Evolutionary conservation across 495 filamentous ascomycete species (phyloP), one percentile per base, ranked within the genome.

Genomic region (Aspergillus baeticus): DNA sequence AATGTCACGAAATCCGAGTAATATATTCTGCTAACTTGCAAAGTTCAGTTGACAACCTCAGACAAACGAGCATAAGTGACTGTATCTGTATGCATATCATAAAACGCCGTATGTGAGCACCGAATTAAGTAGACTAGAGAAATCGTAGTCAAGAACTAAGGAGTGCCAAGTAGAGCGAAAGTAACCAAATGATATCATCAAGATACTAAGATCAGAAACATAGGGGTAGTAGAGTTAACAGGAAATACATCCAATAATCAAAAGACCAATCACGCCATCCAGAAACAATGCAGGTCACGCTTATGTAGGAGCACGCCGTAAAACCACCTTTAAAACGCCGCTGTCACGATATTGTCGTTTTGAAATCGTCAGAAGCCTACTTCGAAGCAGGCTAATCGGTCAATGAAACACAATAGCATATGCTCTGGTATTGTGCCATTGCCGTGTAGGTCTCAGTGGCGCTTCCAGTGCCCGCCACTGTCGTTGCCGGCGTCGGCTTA

Each of bases 401-500:
- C 59, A 75, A 59, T 41, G 71, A 72, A 14, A 69, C 60, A 61
- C 76, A 78, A 51, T 75, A 77, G 58, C 76, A 78, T 14, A 74
- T 63, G 11, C 67, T 74, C 35, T 69, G 65, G 47, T 69, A 75
- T 44, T 70, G 63, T 48, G 72, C 72, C 63, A 60, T 66, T 13
- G 73, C 73, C 14, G 73, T 76, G 50, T 70, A 75, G 17, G 72
- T 75, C 48, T 74, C 68, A 5, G 61, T 58, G 23, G 64, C 44
- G 49, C 62, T 67, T 33, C 62, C 61, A 35, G 54, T 26, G 10
- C 51, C 62, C 48, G 61, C 63, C 36, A 64, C 51, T 13, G 72
- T 74, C 6, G 71, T 75, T 10, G 74, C 70, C 8, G 73, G 63
- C 11, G 67, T 71, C 13, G 81, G 78, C 59, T 82, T 73, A 14